Evolutionary conservation across 202 grass and related monocot species (phyloP).

Genomic region (Digitaria exilis): DNA sequence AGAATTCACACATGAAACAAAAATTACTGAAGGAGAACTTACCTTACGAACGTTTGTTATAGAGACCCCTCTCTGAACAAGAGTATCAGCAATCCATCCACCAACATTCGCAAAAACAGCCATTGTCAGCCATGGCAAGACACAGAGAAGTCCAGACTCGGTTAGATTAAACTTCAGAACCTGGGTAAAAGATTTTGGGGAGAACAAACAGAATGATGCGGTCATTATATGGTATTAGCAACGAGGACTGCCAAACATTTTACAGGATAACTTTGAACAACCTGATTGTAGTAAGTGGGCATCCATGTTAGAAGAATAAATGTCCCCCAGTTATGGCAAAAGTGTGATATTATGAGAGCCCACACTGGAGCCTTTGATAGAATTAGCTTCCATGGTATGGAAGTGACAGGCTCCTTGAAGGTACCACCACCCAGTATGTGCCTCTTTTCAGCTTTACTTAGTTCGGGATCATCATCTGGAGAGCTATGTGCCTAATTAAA

Average conservation of each 20-base stretch:
- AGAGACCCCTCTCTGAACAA: constrained; percentile 78
- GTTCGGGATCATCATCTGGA: constrained; percentile 66
- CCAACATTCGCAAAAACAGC: constrained; percentile 94
- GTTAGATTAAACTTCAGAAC: constrained; percentile 98
- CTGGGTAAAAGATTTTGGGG: constrained; percentile 45
- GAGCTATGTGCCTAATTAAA: constrained; percentile 84
- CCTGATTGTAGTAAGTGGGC: constrained; percentile 99
- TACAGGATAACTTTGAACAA: constrained; percentile 29
- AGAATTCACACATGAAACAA: constrained; percentile 9
- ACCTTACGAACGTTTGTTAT: constrained; percentile 95
- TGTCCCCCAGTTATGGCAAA: constrained; percentile 99
- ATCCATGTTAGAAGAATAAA: constrained; percentile 99
- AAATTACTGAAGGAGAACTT: constrained; percentile 30
- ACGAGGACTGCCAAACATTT: constrained; percentile 20
- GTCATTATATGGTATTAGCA: constrained; percentile 21
- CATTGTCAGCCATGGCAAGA: constrained; percentile 97
- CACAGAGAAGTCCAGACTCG: constrained; percentile 88
- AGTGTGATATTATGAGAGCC: constrained; percentile 97
- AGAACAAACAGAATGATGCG: constrained; percentile 18
- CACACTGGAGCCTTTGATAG: constrained; percentile 93
- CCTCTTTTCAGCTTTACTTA: constrained; percentile 74
- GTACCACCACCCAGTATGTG: constrained; percentile 74
- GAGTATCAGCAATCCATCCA: constrained; percentile 97
- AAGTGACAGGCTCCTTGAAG: constrained; percentile 72
- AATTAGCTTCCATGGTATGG: constrained; percentile 97